A percentile compares a stretch with the other conserved stretches of the same genome.
Conservation (phyloP, 768 basidiomycete species). For the Lentinus tigrinus region DNA sequence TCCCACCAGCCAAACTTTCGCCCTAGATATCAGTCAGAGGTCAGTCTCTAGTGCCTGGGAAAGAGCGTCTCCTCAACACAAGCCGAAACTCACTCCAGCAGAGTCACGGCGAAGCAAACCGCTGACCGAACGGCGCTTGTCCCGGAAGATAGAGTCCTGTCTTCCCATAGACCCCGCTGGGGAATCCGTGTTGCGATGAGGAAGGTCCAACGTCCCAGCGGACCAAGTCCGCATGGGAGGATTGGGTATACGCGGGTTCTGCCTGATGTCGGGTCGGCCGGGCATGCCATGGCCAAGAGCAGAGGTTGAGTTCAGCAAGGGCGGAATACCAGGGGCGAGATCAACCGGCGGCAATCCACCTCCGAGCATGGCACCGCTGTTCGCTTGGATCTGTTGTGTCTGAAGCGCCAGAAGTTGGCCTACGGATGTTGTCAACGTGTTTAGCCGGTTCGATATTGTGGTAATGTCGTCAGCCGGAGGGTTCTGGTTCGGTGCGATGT, state of each 20-base stretch:
- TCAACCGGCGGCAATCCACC: conserved; percentile 37
- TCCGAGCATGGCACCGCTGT: conserved; percentile 31
- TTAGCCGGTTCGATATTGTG: conserved; percentile 75
- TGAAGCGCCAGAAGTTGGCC: conserved; percentile 81
- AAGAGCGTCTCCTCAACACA: not conserved
- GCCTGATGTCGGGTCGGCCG: conserved; percentile 62
- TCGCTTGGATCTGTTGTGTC: conserved; percentile 64
- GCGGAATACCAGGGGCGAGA: conserved; percentile 21
- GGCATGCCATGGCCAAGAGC: conserved; percentile 60
- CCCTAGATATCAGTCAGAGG: conserved; percentile 32
- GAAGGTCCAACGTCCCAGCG: conserved; percentile 74
- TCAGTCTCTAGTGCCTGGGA: too few species aligned
- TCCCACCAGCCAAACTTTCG: conserved; percentile 48
- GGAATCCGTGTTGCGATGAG: conserved; percentile 51
- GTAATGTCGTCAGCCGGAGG: conserved; percentile 68
- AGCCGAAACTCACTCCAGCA: conserved; percentile 53
- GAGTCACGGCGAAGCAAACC: conserved; percentile 74
- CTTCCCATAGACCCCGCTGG: conserved; percentile 33
- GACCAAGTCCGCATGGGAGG: conserved; percentile 84
- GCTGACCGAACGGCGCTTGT: conserved; percentile 77
- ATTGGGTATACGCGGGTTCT: conserved; percentile 60
- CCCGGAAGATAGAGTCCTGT: conserved; percentile 45
- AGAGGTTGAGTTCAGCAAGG: conserved; percentile 21
- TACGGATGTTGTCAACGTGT: conserved; percentile 79
- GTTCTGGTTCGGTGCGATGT: conserved; percentile 71